Base-by-base conservation (phyloP, 2,329 filamentous ascomycete species). In the Phaeosphaeria sp. region DNA sequence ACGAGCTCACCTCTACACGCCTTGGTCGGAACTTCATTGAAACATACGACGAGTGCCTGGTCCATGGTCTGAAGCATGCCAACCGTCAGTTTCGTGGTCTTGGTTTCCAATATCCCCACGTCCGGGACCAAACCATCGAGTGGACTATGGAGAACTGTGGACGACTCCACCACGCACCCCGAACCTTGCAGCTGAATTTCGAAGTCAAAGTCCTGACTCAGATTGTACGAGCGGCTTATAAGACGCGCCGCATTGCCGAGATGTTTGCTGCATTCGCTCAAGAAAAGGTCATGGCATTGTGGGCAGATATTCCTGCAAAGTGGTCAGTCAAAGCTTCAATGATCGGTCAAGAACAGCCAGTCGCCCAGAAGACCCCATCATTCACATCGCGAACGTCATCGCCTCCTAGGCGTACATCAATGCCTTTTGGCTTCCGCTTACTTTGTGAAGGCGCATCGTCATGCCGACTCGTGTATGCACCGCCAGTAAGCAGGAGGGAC, bases 111-210 rank as follows among this genome's bases (percentile, higher is more conserved):
- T 62, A 65, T 47, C 43, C 60, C 2, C 50, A 67, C 3, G 49
- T 70, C 3, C 59, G 67, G 6, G 51, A 65, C 2, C 50, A 49
- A 11, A 63, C 69, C 10, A 60, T 68, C 27, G 54, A 59, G 1
- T 75, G 71, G 71, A 58, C 61, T 1, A 58, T 59, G 36, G 54
- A 60, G 18, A 67, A 64, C 21, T 75, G 72, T 50, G 53, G 46
- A 22, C 64, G 58, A 21, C 58, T 73, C 4, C 21, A 62, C 15
- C 66, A 64, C 33, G 58, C 62, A 9, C 70, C 69, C 7, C 62
- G 61, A 22, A 47, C 56, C 18, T 18, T 53, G 20, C 27, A 54
- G 18, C 27, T 50, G 22, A 53, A 47, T 20, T 27, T 52, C 17
- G 48, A 61, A 44, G 44, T 60, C 15, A 52, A 49, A 21, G 47